Conservation (phyloP, 805 yeast genomes). For the Brettanomyces custersianus region DNA sequence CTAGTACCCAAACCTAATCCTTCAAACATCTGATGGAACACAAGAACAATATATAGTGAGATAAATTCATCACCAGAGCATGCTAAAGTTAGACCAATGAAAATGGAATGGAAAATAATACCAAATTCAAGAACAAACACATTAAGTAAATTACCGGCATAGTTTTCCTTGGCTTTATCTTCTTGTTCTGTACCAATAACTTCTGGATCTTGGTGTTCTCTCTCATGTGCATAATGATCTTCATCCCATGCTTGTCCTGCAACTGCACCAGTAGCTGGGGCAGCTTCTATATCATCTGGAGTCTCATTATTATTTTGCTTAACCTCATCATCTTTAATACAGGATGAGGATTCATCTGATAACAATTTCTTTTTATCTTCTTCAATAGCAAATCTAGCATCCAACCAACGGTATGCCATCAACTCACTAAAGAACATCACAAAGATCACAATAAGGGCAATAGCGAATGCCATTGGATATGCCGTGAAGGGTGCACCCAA, state of each 20-base stretch:
- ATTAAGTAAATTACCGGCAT: constrained; percentile 46
- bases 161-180: constrained; percentile 23
- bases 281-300: constrained; percentile 30
- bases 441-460: constrained; percentile 41
- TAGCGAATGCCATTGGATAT: constrained; percentile 49
- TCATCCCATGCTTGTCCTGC: constrained; percentile 9
- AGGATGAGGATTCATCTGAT: constrained; percentile 3
- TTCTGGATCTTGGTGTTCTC: constrained; percentile 36
- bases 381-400: constrained; percentile 17
- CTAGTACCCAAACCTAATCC: constrained; percentile 82
- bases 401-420: constrained; percentile 38
- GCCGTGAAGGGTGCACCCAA: constrained; percentile 48
- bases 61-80: constrained; percentile 71
- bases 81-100: constrained; percentile 70
- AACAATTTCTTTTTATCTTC: constrained; percentile 6
- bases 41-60: constrained; percentile 58
- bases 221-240: constrained; percentile 32
- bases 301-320: constrained; percentile 11
- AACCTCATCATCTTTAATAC: background rate
- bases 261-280: constrained; percentile 27
- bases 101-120: constrained; percentile 73
- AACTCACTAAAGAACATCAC: constrained; percentile 44
- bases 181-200: constrained; percentile 30
- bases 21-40: constrained; percentile 76
- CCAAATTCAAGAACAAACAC: constrained; percentile 69